These are phyloP conservation scores for Monosporozyma solicola DNA, from an alignment of 805 yeast genomes.

Conservation along the genomic window DNA sequence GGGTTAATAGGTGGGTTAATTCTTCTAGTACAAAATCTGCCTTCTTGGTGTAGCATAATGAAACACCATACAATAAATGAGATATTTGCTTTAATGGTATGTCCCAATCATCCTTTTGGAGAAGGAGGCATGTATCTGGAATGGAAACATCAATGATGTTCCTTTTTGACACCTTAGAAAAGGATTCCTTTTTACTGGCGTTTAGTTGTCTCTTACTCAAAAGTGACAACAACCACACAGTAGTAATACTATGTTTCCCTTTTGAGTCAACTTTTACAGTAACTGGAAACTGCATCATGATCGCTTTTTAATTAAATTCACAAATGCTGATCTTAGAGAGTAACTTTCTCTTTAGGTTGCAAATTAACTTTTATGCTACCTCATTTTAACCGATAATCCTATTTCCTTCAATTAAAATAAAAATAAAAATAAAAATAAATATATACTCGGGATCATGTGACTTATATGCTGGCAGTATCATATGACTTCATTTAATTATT, in stretches of 20 bases:
- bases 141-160: constrained; percentile 27
- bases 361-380: too few species aligned
- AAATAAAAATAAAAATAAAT: too few species aligned
- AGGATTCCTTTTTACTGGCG: background rate
- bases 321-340: too few species aligned
- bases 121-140: constrained; percentile 23
- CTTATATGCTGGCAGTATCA: too few species aligned
- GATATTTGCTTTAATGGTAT: constrained; percentile 25
- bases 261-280: background rate
- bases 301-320: too few species aligned
- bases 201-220: constrained; percentile 12
- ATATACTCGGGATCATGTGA: too few species aligned
- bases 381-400: too few species aligned
- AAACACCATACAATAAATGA: constrained; percentile 25
- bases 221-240: constrained; percentile 27
- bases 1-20: constrained; percentile 14
- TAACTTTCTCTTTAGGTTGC: too few species aligned
- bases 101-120: constrained; percentile 12
- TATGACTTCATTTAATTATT: too few species aligned
- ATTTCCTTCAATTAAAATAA: too few species aligned
- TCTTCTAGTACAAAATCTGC: constrained; percentile 27
- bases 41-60: constrained; percentile 26
- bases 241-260: constrained; percentile 14
- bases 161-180: constrained; percentile 16
- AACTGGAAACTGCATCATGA: background rate